phyloP scores from a whole-genome alignment of 1,139 yeast species.

The Diutina mesorugosa region DNA sequence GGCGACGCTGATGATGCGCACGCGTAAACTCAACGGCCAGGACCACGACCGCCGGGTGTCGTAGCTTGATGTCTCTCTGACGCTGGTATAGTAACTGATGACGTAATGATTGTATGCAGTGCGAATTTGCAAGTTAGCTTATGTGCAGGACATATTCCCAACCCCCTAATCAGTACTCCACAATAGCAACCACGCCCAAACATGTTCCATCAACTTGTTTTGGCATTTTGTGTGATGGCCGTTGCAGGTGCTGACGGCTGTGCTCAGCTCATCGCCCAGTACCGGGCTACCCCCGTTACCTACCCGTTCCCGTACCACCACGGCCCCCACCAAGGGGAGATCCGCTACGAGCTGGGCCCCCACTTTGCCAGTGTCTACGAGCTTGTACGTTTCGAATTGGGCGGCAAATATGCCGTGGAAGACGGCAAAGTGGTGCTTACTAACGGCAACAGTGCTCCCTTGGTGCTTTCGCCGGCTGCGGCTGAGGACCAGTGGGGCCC shows the following conservation, averaged over 20 bases:
- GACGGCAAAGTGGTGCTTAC: background rate
- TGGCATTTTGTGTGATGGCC: background rate
- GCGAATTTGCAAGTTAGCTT: background rate
- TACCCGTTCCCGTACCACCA: background rate
- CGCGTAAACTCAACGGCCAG: background rate
- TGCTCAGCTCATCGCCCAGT: background rate
- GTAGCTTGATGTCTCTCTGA: too few species aligned
- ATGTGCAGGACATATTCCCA: background rate
- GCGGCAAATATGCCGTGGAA: background rate
- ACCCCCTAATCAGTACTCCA: background rate
- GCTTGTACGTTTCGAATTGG: background rate
- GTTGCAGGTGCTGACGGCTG: background rate
- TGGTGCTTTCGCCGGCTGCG: background rate
- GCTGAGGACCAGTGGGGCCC: background rate
- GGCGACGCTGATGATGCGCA: conserved; percentile 1
- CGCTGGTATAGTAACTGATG: background rate
- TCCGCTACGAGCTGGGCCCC: background rate
- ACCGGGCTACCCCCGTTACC: background rate
- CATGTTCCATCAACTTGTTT: background rate
- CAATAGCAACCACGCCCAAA: background rate
- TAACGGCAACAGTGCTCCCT: background rate
- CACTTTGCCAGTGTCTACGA: background rate
- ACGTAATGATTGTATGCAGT: background rate
- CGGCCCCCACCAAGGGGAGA: background rate
- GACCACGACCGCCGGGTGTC: background rate